Conservation (phyloP, 1,139 yeast genomes). For the Taphrina wiesneri region DNA sequence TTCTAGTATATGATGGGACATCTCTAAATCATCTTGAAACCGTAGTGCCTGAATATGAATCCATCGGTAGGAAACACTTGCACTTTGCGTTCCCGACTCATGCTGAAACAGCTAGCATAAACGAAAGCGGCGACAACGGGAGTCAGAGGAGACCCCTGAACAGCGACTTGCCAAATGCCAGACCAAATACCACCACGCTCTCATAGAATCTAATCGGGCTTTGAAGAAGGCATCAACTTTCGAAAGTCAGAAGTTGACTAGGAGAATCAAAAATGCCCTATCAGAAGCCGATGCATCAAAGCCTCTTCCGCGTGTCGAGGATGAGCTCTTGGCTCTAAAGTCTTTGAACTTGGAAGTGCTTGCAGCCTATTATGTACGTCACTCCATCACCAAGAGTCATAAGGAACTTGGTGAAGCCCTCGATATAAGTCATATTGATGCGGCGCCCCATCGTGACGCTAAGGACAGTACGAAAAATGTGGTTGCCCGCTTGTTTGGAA, state of each 20-base stretch:
- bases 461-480: constrained; percentile 40
- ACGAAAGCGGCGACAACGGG: constrained; percentile 4
- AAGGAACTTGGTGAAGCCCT: constrained; percentile 36
- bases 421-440: constrained; percentile 22
- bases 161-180: neutral
- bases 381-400: constrained; percentile 41
- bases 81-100: neutral
- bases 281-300: constrained; percentile 36
- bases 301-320: constrained; percentile 39
- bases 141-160: neutral
- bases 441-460: constrained; percentile 27
- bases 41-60: too few relatives aligned
- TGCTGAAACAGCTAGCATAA: neutral
- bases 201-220: constrained; percentile 46
- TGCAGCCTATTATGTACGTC: constrained; percentile 41
- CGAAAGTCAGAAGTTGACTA: constrained; percentile 37
- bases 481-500: constrained; percentile 63
- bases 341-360: constrained; percentile 40
- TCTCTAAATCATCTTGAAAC: too few relatives aligned
- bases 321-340: constrained; percentile 43
- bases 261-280: constrained; percentile 42
- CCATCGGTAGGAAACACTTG: neutral
- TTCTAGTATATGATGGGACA: too few relatives aligned
- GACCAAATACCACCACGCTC: constrained; percentile 24
- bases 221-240: constrained; percentile 43